These are phyloP conservation scores for Sinapis alba DNA, from an alignment of 441 rosid species.

Conservation along the genomic window DNA sequence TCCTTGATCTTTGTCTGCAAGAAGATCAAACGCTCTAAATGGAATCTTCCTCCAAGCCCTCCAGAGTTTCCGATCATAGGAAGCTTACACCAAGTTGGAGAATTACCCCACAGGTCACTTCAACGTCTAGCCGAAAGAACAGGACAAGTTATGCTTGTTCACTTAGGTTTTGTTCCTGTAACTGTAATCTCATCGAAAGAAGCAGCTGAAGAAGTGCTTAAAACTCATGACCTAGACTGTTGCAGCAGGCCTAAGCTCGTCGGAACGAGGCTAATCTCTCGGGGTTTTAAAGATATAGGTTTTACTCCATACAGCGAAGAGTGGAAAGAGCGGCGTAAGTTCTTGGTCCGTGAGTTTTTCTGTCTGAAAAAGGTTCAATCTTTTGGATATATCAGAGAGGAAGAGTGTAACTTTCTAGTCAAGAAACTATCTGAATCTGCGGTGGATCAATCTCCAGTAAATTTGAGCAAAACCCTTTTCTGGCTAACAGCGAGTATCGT, in stretches of 20 bases:
- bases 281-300: conserved; percentile 43
- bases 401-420: conserved; percentile 33
- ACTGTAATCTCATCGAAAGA: conserved; percentile 29
- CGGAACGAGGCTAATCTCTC: conserved; percentile 29
- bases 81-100: conserved; percentile 35
- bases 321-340: conserved; percentile 38
- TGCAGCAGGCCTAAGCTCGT: conserved; percentile 38
- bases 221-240: conserved; percentile 34
- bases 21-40: conserved; percentile 23
- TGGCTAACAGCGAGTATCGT: conserved; percentile 18
- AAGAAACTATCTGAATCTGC: conserved; percentile 20
- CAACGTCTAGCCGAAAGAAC: conserved; percentile 21
- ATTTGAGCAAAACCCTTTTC: conserved; percentile 29
- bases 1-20: conserved; percentile 20
- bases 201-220: conserved; percentile 36
- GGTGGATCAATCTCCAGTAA: background rate
- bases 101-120: conserved; percentile 32
- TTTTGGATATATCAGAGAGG: conserved; percentile 31
- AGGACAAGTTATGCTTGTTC: conserved; percentile 38
- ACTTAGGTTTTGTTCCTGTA: conserved; percentile 30
- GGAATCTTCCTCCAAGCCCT: conserved; percentile 36
- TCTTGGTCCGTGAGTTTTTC: conserved; percentile 16
- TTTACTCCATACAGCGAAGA: conserved; percentile 39
- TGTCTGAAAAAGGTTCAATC: conserved; percentile 34
- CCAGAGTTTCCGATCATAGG: conserved; percentile 33